Evolutionary conservation across 331 rosid species (phyloP).

Genomic region (Quercus tomentella): DNA sequence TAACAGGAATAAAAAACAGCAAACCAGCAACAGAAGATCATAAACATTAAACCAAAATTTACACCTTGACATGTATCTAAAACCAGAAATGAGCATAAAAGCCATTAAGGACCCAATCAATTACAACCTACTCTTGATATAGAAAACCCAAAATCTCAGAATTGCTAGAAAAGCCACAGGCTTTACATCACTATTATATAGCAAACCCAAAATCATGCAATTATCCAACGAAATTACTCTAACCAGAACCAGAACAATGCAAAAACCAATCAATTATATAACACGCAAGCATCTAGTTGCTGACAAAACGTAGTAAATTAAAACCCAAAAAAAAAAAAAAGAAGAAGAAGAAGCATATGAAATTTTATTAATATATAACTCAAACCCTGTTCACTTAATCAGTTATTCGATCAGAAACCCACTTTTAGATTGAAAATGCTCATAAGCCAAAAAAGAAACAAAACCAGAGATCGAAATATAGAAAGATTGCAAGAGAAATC

Average conservation of each 20-base stretch:
- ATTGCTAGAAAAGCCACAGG: neutral
- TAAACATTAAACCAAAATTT: neutral
- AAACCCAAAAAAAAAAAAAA: no score
- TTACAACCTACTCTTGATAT: neutral
- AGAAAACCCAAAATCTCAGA: no score
- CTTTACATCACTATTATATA: neutral
- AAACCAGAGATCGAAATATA: neutral
- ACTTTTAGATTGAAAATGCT: neutral
- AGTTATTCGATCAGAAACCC: neutral
- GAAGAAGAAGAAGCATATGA: no score
- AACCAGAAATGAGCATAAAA: neutral
- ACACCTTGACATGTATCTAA: neutral
- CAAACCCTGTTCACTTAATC: neutral
- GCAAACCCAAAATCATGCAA: neutral
- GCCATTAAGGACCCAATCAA: no score
- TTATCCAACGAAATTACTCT: no score
- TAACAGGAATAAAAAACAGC: neutral
- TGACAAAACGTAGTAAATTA: no score
- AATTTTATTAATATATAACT: no score
- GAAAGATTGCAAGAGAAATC: neutral
- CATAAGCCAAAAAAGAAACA: neutral
- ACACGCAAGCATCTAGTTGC: no score
- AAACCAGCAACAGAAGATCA: neutral
- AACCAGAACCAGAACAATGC: no score
- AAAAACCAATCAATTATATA: no score